phyloP scores from a whole-genome alignment of 352 stramenopile genomes.

The Blastocystis sp. region DNA sequence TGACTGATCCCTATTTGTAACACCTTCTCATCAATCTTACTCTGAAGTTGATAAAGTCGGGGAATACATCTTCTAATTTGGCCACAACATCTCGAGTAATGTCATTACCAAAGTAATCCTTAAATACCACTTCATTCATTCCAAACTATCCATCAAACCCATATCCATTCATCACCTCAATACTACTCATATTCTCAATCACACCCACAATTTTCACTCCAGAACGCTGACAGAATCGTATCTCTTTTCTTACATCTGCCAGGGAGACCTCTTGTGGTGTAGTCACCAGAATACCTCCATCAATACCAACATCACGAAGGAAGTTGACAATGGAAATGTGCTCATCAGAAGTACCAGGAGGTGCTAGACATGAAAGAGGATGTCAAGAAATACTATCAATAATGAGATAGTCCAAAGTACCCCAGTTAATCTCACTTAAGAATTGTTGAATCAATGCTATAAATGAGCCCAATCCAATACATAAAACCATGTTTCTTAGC shows the following conservation, averaged over 20 bases:
- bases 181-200: slow-evolving; percentile 97
- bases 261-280: slow-evolving; percentile 97
- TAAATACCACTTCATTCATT: slow-evolving; percentile 4
- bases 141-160: slow-evolving; percentile 67
- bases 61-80: slow-evolving; percentile 81
- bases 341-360: slow-evolving; percentile 97
- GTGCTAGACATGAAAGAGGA: slow-evolving; percentile 69
- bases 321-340: slow-evolving; percentile 99
- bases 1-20: slow-evolving; percentile 76
- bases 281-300: slow-evolving; percentile 93
- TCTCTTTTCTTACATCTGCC: slow-evolving; percentile 96
- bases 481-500: slow-evolving; percentile 92
- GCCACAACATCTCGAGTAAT: slow-evolving; percentile 71
- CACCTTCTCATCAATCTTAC: slow-evolving; percentile 59
- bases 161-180: slow-evolving; percentile 75
- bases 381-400: slow-evolving; percentile 84
- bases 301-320: slow-evolving; percentile 86
- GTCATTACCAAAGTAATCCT: slow-evolving; percentile 70
- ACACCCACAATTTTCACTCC: slow-evolving; percentile 82
- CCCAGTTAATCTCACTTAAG: slow-evolving; percentile 98
- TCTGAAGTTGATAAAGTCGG: slow-evolving; percentile 75
- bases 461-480: not conserved
- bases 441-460: slow-evolving; percentile 97
- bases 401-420: slow-evolving; percentile 97
- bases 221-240: slow-evolving; percentile 99